Evolutionary conservation across 176 grass and related monocot genomes (phyloP).

Genomic region (Triticum dicoccoides): DNA sequence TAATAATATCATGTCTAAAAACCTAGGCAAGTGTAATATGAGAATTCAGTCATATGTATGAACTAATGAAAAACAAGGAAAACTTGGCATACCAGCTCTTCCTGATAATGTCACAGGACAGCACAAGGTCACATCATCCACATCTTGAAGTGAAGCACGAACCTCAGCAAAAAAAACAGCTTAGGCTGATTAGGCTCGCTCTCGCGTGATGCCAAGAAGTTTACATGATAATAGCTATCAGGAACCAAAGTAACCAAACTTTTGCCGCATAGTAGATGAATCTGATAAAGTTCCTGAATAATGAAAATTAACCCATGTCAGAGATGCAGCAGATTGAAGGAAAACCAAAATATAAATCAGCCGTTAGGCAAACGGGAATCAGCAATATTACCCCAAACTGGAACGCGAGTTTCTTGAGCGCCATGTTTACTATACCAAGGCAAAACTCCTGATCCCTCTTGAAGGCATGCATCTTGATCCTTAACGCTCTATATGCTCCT

Average conservation of each 20-base stretch:
- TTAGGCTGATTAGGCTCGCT: background rate
- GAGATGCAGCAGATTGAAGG: background rate
- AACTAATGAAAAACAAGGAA: background rate
- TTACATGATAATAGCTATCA: background rate
- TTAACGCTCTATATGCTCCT: background rate
- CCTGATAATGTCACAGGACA: background rate
- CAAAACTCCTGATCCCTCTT: background rate
- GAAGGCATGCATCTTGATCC: background rate
- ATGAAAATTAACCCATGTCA: background rate
- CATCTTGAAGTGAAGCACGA: background rate
- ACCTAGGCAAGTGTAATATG: background rate
- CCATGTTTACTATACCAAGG: background rate
- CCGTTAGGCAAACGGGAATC: background rate
- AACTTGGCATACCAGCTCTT: background rate
- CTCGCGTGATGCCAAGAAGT: background rate
- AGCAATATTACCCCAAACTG: background rate
- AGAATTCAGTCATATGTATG: background rate
- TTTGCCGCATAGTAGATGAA: background rate
- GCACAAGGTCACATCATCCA: slow-evolving; percentile 1
- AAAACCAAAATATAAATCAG: background rate
- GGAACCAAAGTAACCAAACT: background rate
- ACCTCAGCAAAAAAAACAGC: background rate
- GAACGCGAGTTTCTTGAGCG: background rate
- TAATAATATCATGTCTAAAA: background rate
- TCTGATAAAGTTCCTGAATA: background rate